Base-by-base conservation (phyloP, 352 stramenopile species). In the Phytophthora tubulina region DNA sequence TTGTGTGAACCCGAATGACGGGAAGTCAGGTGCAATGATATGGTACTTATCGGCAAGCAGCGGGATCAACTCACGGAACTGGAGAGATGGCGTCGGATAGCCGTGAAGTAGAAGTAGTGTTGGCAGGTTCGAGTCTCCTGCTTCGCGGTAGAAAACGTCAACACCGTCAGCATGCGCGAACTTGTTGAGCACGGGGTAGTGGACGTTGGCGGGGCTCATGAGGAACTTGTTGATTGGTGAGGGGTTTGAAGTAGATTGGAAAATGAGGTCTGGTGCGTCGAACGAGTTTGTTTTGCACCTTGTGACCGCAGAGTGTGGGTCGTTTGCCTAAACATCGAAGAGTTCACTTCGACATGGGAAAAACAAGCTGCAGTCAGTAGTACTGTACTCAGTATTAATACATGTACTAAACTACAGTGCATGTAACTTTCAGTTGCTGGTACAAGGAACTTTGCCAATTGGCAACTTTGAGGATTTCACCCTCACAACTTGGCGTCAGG, bases 121-220 rank as follows among this genome's bases (percentile, higher is more conserved):
- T n/a, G 44, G 44, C 17, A 50, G 44, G 27, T 3, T 50, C 2
- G 15, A n/a, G 6, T 50, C 44, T 50, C 44, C 44, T 50, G 44
- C 44, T 50, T 50, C 44, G 4, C 44, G 44, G 44, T 50, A 50
- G 44, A 50, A 50, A 50, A 50, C 17, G 7, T 50, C 44, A 50
- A 50, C 17, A 7, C 44, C 44, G n/a, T 33, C 44, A 13, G 44
- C 44, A 50, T 50, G 44, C n/a, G 27, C 17, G 17, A 50, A 50
- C 44, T 50, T 50, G 44, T 50, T 50, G 44, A 50, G 44, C 17
- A 50, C 17, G 17, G 17, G n/a, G 44, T 33, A 50, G 44, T 50
- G 44, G 44, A 50, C 17, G 44, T 50, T 50, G n/a, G 27, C 27
- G 27, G 17, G 15, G 44, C n/a, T 50, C 44, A 27, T 39, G 35